These are phyloP conservation scores for Diplotaxis tenuifolia DNA, from an alignment of 345 rosid species.

Conservation along the genomic window DNA sequence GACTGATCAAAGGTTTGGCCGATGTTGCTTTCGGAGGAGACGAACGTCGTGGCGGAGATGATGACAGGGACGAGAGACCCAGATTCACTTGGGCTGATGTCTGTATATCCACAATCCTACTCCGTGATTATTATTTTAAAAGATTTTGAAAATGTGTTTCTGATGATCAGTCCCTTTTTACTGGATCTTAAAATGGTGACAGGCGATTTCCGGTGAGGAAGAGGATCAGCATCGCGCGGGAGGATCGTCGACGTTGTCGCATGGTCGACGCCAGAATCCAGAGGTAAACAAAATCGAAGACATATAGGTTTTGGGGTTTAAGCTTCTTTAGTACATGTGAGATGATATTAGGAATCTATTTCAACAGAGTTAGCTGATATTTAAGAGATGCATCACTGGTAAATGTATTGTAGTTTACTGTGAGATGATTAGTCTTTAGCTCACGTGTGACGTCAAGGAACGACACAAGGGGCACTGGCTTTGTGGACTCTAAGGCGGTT, in stretches of 20 bases:
- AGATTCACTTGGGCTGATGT: conserved; percentile 86
- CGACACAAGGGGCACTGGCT: too few species aligned
- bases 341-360: not conserved
- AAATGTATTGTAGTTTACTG: not conserved
- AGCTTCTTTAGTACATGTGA: not conserved
- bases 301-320: not conserved
- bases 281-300: conserved; percentile 17
- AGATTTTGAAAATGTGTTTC: not conserved
- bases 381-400: too few species aligned
- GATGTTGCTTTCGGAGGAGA: conserved; percentile 57
- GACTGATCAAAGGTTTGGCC: conserved; percentile 62
- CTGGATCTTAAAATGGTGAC: conserved; percentile 21
- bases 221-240: conserved; percentile 27
- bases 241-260: conserved; percentile 7
- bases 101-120: not conserved
- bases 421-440: not conserved
- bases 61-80: conserved; percentile 50
- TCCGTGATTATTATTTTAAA: too few species aligned
- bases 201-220: conserved; percentile 77
- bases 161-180: too few species aligned
- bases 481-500: too few species aligned
- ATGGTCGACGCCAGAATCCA: conserved; percentile 22
- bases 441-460: too few species aligned
- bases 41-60: conserved; percentile 23
- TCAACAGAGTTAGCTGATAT: not conserved